A percentile compares a stretch with the other conserved stretches of the same genome.
Evolutionary conservation across 2,329 filamentous ascomycete species (phyloP).

Genomic region (Fusarium concolor): DNA sequence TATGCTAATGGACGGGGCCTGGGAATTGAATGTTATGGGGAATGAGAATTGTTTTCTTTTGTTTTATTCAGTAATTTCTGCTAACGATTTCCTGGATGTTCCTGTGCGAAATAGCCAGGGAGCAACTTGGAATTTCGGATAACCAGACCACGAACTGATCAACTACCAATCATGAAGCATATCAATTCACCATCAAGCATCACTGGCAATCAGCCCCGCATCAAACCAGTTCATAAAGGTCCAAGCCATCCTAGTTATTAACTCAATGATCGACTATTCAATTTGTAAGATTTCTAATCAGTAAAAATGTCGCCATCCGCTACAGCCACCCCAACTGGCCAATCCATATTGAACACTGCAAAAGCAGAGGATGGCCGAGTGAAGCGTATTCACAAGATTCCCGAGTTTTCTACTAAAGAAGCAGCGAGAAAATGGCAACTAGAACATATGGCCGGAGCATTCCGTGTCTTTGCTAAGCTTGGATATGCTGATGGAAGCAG

Average conservation of each 20-base stretch:
- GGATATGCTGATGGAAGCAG: slow-evolving; percentile 60
- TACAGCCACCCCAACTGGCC: background rate
- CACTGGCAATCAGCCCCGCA: slow-evolving; percentile 4
- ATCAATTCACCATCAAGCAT: slow-evolving; percentile 6
- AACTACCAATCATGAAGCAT: slow-evolving; percentile 22
- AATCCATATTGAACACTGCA: slow-evolving; percentile 28
- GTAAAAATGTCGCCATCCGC: slow-evolving; percentile 30
- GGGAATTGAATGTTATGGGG: background rate
- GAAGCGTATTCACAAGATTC: slow-evolving; percentile 37
- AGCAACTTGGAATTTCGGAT: slow-evolving; percentile 4
- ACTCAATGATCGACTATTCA: background rate
- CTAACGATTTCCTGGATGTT: no score
- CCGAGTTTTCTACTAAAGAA: slow-evolving; percentile 36
- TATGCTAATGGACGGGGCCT: accelerated
- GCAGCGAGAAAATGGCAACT: slow-evolving; percentile 48
- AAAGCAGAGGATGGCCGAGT: slow-evolving; percentile 22
- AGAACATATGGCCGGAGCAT: slow-evolving; percentile 58
- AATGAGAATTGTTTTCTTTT: no score
- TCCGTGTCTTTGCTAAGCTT: slow-evolving; percentile 60
- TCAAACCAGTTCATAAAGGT: background rate
- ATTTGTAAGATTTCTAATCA: background rate
- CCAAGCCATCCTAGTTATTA: background rate
- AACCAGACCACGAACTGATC: slow-evolving; percentile 1
- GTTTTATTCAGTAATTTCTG: background rate
- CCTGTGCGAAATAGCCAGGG: background rate